Evolutionary conservation across 176 grass and related monocot species (phyloP), one percentile per base, ranked within the genome.

Genomic region (Ensete ventricosum): DNA sequence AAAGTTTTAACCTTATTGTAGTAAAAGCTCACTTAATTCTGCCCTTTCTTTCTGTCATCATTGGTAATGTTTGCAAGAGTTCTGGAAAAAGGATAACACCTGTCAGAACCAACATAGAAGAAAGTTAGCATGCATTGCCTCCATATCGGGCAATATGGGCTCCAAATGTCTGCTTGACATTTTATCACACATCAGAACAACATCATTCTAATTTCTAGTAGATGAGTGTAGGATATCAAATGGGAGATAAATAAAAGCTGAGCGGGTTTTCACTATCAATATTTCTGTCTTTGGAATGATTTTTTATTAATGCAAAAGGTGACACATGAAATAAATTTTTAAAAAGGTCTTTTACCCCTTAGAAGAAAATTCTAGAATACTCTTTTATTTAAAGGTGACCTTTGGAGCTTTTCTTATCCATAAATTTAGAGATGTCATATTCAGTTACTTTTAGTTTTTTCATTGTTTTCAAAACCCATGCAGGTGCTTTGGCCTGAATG

Each of bases 401-500:
- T 43, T 43, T 43, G 34, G 17, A 57, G 14, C 54, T 57, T 57
- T 17, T 57, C 55, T 57, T 2, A 43, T 43, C 13, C 57, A 3
- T 20, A n/a, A 60, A 50, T 17, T 48, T 50, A 14, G 8, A 50
- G 9, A 34, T 50, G n/a, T 73, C 34, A 14, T 53, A 9, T 1
- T 54, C 16, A n/a, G 5, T 43, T 43, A 43, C 34, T 43, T 43
- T 6, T 48, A 75, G 3, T 59, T 59, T 43, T 58, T 9, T 75
- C 9, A 11, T 43, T 74, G 24, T 74, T 55, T 73, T 49, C 14
- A 49, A 75, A 57, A 26, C 54, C 11, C 54, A 49, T 14, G 59
- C 17, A 77, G 75, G 75, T 77, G 3, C 75, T 77, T 77, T 77
- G 75, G 75, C 60, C 75, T 51, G 75, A 65, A 14, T 64, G 59